Base-by-base conservation (phyloP, 1,284 basidiomycete genomes). In the Hemileia vastatrix region DNA sequence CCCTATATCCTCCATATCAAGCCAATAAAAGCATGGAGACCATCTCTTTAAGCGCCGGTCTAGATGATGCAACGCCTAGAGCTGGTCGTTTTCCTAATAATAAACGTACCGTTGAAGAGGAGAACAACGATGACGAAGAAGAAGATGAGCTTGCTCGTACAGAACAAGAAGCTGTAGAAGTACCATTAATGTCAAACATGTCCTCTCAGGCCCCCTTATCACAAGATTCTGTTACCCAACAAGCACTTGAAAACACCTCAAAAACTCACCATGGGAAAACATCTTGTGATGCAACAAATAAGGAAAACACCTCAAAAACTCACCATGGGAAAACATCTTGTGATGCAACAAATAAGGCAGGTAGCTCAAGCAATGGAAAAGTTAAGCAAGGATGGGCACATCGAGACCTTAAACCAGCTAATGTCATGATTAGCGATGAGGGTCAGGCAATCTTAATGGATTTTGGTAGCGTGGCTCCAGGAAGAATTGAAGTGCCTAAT, bases 381-480 rank as follows among this genome's bases (percentile, higher is more conserved):
- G 47, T 18, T 6, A 33, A 55, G 15, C 53, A 56, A 45, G 33
- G 53, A 24, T 56, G 53, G 60, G 60, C 54, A 13, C 53, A 55
- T 63, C 32, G 60, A 43, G 54, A 57, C 54, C 50, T 58, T 27
- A 61, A 61, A 54, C 59, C 59, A 3, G 59, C 59, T 32, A 76
- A 76, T 63, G 68, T 76, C 40, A 74, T 76, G 69, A 58, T 76
- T 9, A 65, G 66, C 13, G 70, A 71, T 44, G 69, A 71, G 21
- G 69, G 67, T 19, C 47, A 59, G 52, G 69, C 71, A 15, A 66
- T 75, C 36, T 67, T 76, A 23, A 75, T 76, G 73, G 75, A 76
- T 62, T 76, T 76, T 66, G 75, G 75, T 13, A 69, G 67, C 60
- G 71, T 74, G 6, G 67, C 71, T 47, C 67, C 68, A 40, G 75